Evolutionary conservation across 2,329 filamentous ascomycete species (phyloP).

Genomic region (Sporothrix euskadiensis): DNA sequence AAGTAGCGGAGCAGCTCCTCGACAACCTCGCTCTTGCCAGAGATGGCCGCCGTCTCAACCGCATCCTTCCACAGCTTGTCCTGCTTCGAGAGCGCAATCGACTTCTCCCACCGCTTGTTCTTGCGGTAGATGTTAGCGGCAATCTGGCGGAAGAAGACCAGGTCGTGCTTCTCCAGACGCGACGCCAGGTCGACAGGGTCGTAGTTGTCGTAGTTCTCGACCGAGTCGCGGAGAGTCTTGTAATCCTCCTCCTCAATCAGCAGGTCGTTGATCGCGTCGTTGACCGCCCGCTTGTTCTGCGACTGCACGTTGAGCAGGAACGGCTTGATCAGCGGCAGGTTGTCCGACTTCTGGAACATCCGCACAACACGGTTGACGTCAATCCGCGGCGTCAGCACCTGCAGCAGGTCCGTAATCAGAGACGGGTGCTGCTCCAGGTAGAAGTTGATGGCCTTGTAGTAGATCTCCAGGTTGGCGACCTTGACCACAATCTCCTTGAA

Average conservation of each 20-base stretch:
- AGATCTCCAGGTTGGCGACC: constrained; percentile 97
- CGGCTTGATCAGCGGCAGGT: constrained; percentile 96
- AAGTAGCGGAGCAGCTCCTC: constrained; percentile 97
- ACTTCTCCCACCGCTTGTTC: constrained; percentile 99
- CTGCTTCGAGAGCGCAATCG: constrained; percentile 94
- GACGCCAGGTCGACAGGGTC: constrained; percentile 90
- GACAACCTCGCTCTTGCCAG: constrained; percentile 84
- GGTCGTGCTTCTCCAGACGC: constrained; percentile 92
- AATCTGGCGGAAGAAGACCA: constrained; percentile 99
- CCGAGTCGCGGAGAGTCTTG: constrained; percentile 96
- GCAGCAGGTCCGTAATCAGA: constrained; percentile 90
- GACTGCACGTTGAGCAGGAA: constrained; percentile 95
- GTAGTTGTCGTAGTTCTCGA: constrained; percentile 99
- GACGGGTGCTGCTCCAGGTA: constrained; percentile 97
- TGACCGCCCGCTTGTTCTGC: constrained; percentile 98
- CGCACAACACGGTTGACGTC: constrained; percentile 99
- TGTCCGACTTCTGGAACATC: constrained; percentile 98
- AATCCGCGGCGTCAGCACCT: constrained; percentile 86
- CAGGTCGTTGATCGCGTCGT: constrained; percentile 96
- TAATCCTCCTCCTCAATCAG: constrained; percentile 99
- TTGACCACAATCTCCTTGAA: constrained; percentile 99
- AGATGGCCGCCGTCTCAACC: constrained; percentile 94
- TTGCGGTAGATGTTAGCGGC: constrained; percentile 98
- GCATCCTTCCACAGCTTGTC: constrained; percentile 99
- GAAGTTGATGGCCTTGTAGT: constrained; percentile 95